Percentiles rank a stretch among this genome's conserved stretches.
Conservation (phyloP, 1,284 basidiomycete genomes). For the Omphalotus olearius region DNA sequence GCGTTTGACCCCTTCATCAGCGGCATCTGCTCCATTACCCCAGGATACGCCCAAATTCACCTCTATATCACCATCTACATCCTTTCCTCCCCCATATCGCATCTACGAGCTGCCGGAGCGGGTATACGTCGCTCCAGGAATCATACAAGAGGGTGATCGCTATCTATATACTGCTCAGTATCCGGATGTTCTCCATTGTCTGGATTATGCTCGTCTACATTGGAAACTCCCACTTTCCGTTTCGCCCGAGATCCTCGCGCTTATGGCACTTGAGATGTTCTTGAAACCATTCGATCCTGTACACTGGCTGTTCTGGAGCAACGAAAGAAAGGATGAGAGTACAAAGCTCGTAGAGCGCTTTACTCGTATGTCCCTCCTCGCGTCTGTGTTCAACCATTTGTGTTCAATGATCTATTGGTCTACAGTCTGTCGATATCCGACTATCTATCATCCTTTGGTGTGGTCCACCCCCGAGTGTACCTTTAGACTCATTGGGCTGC, state of each 20-base stretch:
- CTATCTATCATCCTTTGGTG: slow-evolving; percentile 10
- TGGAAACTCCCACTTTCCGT: slow-evolving; percentile 29
- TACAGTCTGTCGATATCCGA: slow-evolving; percentile 6
- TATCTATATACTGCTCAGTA: slow-evolving; percentile 22
- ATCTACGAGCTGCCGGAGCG: no score
- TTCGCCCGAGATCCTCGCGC: slow-evolving; percentile 34
- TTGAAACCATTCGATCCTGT: slow-evolving; percentile 33
- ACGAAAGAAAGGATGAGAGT: slow-evolving; percentile 29
- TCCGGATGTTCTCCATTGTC: slow-evolving; percentile 32
- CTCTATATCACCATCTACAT: no score
- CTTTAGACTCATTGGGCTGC: slow-evolving; percentile 6
- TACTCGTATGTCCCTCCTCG: slow-evolving; percentile 30
- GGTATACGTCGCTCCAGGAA: neutral
- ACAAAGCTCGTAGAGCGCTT: slow-evolving; percentile 36
- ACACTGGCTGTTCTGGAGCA: slow-evolving; percentile 46
- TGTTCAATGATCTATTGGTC: neutral
- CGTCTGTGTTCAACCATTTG: neutral
- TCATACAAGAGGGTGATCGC: slow-evolving; percentile 7
- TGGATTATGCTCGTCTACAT: slow-evolving; percentile 28
- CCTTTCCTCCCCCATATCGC: no score
- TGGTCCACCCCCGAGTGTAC: slow-evolving; percentile 8
- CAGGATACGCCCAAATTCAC: no score
- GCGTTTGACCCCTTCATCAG: neutral
- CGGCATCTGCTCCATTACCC: no score
- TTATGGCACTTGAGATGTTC: slow-evolving; percentile 41